A percentile compares a stretch with the other conserved stretches of the same genome.
Evolutionary conservation across 1,139 yeast species (phyloP).

Genomic region (Candida buenavistaensis): DNA sequence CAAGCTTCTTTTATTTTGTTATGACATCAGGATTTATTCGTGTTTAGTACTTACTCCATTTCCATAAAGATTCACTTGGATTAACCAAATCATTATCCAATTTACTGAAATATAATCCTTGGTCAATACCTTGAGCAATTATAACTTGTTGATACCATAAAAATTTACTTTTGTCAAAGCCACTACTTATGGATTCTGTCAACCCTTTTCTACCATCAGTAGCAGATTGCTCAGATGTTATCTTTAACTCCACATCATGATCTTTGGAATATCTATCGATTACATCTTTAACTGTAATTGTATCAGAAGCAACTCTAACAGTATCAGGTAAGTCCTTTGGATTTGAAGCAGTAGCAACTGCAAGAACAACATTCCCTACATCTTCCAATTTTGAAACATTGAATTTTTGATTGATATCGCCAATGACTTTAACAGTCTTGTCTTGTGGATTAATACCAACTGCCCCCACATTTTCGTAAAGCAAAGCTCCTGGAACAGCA

Average conservation of each 20-base stretch:
- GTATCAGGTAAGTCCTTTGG: slow-evolving; percentile 41
- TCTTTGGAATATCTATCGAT: slow-evolving; percentile 41
- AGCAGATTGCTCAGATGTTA: slow-evolving; percentile 16
- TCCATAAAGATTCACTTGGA: slow-evolving; percentile 54
- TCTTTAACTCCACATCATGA: slow-evolving; percentile 36
- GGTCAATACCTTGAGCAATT: slow-evolving; percentile 28
- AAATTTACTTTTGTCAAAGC: slow-evolving; percentile 31
- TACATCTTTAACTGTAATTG: slow-evolving; percentile 37
- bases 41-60: slow-evolving; percentile 40
- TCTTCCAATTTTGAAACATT: slow-evolving; percentile 40
- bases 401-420: slow-evolving; percentile 38
- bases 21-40: too few relatives aligned
- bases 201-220: slow-evolving; percentile 34
- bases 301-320: slow-evolving; percentile 46
- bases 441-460: slow-evolving; percentile 38
- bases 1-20: too few relatives aligned
- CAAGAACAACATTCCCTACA: slow-evolving; percentile 48
- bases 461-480: slow-evolving; percentile 33
- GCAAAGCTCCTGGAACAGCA: slow-evolving; percentile 38
- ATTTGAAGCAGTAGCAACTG: slow-evolving; percentile 33
- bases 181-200: slow-evolving; percentile 26
- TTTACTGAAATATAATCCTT: slow-evolving; percentile 33
- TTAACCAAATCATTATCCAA: slow-evolving; percentile 53
- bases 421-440: slow-evolving; percentile 39
- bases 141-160: slow-evolving; percentile 30